These are phyloP conservation scores for Colletotrichum sp. DNA, from an alignment of 2,329 filamentous ascomycete species.

Conservation along the genomic window DNA sequence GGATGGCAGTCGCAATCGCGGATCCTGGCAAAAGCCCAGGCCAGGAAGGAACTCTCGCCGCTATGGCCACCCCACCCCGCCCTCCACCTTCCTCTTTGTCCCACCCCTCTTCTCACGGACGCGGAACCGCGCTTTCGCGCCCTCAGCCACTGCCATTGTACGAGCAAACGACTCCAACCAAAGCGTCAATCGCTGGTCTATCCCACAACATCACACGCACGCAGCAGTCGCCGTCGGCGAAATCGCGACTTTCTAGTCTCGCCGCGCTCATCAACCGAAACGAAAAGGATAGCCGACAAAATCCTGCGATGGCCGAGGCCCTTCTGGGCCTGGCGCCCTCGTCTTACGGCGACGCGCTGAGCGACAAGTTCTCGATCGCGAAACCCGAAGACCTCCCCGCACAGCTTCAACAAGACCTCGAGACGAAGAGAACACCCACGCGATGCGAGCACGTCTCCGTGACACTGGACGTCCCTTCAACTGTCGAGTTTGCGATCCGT, in stretches of 20 bases:
- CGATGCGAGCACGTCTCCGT: constrained; percentile 55
- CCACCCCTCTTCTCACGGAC: background rate
- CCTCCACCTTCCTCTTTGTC: background rate
- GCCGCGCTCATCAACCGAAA: background rate
- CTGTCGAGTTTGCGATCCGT: constrained; percentile 45
- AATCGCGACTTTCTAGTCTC: background rate
- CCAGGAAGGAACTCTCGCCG: background rate
- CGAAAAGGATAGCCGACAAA: background rate
- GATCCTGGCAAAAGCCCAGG: background rate
- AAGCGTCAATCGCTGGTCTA: background rate
- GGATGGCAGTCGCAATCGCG: background rate
- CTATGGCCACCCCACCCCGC: background rate
- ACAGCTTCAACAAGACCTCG: constrained; percentile 46
- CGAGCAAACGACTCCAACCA: background rate
- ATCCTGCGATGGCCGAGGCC: constrained; percentile 27
- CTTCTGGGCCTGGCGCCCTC: constrained; percentile 26
- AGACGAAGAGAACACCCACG: constrained; percentile 48
- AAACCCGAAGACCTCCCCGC: constrained; percentile 52
- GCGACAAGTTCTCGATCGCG: constrained; percentile 33
- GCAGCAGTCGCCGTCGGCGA: constrained; percentile 19
- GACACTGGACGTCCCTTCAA: constrained; percentile 51
- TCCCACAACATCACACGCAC: background rate
- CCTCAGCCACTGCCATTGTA: background rate
- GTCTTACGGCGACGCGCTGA: constrained; percentile 27
- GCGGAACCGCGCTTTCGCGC: background rate